A percentile compares a stretch with the other conserved stretches of the same genome.
Conservation (phyloP, 169 alveolate species). For the Plasmodium inui region DNA sequence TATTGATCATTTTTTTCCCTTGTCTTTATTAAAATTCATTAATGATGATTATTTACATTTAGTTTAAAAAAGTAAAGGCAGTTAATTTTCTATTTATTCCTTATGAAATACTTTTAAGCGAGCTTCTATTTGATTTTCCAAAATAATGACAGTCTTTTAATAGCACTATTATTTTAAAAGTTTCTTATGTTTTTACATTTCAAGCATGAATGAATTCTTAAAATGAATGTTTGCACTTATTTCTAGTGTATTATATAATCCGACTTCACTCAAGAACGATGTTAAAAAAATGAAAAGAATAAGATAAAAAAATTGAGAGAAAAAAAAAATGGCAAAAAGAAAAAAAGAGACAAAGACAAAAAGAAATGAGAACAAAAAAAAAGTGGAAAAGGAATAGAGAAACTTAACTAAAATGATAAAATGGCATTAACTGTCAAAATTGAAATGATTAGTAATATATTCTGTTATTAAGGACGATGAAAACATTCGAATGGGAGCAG, state of each 20-base stretch:
- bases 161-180: background rate
- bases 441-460: background rate
- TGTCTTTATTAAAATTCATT: too few species aligned
- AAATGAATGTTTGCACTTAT: background rate
- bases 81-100: background rate
- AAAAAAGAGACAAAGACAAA: too few species aligned
- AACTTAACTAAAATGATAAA: too few species aligned
- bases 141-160: background rate
- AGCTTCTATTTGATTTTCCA: background rate
- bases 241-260: background rate
- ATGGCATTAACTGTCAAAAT: background rate
- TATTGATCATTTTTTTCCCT: background rate
- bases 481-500: background rate
- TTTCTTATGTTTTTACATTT: background rate
- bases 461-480: background rate
- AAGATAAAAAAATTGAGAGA: too few species aligned
- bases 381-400: background rate
- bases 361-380: background rate
- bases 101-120: background rate
- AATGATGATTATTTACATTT: background rate
- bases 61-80: background rate
- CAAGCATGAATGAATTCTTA: background rate
- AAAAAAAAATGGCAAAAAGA: too few species aligned
- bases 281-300: too few species aligned
- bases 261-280: background rate